These are phyloP conservation scores for Mycena pura DNA, from an alignment of 768 basidiomycete genomes.

Conservation along the genomic window DNA sequence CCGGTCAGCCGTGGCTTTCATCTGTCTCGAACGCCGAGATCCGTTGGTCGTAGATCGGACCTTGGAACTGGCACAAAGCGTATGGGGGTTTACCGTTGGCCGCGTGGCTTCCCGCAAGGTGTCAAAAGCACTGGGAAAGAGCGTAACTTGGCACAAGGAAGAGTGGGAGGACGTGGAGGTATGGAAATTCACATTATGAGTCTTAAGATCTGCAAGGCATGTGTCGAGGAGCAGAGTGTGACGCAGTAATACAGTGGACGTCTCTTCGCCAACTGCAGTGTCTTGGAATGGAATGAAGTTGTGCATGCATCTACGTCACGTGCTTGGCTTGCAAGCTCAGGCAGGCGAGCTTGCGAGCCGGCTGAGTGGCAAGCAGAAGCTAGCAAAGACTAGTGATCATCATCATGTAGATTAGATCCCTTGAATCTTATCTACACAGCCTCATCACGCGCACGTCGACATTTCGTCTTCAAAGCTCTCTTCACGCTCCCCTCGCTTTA, in stretches of 20 bases:
- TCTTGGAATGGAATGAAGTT: not conserved
- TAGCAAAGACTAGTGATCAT: too few species aligned
- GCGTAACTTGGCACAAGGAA: slow-evolving; percentile 63
- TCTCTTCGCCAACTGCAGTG: not conserved
- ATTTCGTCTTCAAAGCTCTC: not conserved
- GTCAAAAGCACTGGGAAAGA: slow-evolving; percentile 63
- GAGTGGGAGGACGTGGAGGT: slow-evolving; percentile 88
- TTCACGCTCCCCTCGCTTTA: not conserved
- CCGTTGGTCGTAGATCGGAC: slow-evolving; percentile 65
- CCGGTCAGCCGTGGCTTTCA: slow-evolving; percentile 58
- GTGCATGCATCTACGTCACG: too few species aligned
- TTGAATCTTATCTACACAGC: too few species aligned
- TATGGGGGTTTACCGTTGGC: slow-evolving; percentile 64
- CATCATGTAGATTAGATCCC: too few species aligned
- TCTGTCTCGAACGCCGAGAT: slow-evolving; percentile 83
- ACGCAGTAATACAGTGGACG: not conserved
- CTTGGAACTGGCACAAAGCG: slow-evolving; percentile 58
- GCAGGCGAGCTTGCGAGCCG: too few species aligned
- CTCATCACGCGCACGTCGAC: not conserved
- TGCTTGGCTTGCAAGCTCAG: too few species aligned
- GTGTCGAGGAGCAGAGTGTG: not conserved
- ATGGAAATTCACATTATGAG: slow-evolving; percentile 60
- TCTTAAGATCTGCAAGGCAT: not conserved
- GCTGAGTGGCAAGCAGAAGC: too few species aligned
- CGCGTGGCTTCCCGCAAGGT: slow-evolving; percentile 68